A percentile compares a stretch with the other conserved stretches of the same genome.
These are phyloP conservation scores for Beauveria varroae DNA, from an alignment of 2,329 filamentous ascomycete genomes.

Conservation along the genomic window DNA sequence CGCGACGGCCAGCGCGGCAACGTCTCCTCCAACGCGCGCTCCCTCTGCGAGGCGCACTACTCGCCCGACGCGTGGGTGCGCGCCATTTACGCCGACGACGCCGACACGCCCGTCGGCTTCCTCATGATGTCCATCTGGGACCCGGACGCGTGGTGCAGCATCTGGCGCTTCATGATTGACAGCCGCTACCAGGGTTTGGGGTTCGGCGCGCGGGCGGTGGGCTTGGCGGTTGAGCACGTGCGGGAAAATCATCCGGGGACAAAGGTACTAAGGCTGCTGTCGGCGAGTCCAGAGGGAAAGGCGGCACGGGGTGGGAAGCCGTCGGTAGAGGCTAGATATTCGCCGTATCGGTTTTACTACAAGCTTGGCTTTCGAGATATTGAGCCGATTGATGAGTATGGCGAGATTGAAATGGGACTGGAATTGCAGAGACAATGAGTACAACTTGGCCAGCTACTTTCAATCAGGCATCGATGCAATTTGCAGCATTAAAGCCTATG, in stretches of 20 bases:
- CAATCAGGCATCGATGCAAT: too few species aligned
- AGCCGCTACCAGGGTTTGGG: not conserved
- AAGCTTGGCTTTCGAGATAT: conserved; percentile 9
- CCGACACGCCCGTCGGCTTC: conserved; percentile 6
- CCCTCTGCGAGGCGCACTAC: conserved; percentile 11
- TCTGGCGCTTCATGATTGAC: conserved; percentile 9
- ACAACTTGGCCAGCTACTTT: too few species aligned
- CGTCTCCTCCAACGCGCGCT: conserved; percentile 8
- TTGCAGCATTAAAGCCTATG: too few species aligned
- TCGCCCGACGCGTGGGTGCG: conserved; percentile 11
- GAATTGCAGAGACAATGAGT: not conserved
- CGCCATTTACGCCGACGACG: conserved; percentile 12
- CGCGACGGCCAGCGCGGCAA: conserved; percentile 8
- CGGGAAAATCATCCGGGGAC: not conserved
- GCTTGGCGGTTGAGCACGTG: conserved; percentile 4
- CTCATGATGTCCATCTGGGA: conserved; percentile 12
- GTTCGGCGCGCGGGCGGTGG: not conserved
- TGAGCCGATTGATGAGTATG: conserved; percentile 1
- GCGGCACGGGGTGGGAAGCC: not conserved
- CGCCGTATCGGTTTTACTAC: conserved; percentile 9
- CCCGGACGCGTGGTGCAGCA: conserved; percentile 5
- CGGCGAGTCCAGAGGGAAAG: conserved; percentile 6
- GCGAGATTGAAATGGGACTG: conserved; percentile 7
- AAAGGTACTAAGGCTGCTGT: not conserved
- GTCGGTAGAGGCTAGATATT: not conserved